Evolutionary conservation across 2,329 filamentous ascomycete genomes (phyloP).

Genomic region (Remersonia thermophila): DNA sequence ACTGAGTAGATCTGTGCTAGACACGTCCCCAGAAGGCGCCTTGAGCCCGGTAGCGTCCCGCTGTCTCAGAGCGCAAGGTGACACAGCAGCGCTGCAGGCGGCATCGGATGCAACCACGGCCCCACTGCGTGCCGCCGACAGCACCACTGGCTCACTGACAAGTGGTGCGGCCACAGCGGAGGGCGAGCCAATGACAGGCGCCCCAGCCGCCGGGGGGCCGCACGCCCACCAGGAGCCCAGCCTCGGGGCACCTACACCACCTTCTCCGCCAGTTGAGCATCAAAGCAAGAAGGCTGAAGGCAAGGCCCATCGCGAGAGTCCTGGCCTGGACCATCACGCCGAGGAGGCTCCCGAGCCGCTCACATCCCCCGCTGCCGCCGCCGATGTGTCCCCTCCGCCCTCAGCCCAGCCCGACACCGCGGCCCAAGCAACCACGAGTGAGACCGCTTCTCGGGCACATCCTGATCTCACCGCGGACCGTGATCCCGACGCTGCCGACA

Average conservation of each 20-base stretch:
- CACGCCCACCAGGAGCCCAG: constrained; percentile 2
- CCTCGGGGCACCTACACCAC: not conserved
- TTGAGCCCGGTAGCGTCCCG: too few relatives aligned
- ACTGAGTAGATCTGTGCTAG: too few relatives aligned
- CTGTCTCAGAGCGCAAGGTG: too few relatives aligned
- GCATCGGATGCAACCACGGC: constrained; percentile 3
- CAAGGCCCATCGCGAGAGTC: constrained; percentile 1
- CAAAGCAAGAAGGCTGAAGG: constrained; percentile 23
- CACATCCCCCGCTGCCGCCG: not conserved
- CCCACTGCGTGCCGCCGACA: constrained; percentile 9
- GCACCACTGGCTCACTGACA: constrained; percentile 15
- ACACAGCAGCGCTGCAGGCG: not conserved
- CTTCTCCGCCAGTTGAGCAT: constrained; percentile 21
- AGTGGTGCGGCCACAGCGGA: constrained; percentile 11
- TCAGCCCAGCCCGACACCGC: constrained; percentile 1
- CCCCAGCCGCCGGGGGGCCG: constrained; percentile 4
- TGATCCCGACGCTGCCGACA: not conserved
- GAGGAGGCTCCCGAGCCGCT: not conserved
- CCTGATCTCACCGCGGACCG: not conserved
- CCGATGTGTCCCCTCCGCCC: constrained; percentile 4
- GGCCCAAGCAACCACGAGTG: constrained; percentile 4
- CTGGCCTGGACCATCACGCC: not conserved
- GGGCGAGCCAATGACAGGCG: constrained; percentile 11
- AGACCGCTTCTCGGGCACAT: not conserved
- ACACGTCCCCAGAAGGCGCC: too few relatives aligned